Evolutionary conservation across 768 basidiomycete genomes (phyloP).

Genomic region (Peribolospora kevripleyi): DNA sequence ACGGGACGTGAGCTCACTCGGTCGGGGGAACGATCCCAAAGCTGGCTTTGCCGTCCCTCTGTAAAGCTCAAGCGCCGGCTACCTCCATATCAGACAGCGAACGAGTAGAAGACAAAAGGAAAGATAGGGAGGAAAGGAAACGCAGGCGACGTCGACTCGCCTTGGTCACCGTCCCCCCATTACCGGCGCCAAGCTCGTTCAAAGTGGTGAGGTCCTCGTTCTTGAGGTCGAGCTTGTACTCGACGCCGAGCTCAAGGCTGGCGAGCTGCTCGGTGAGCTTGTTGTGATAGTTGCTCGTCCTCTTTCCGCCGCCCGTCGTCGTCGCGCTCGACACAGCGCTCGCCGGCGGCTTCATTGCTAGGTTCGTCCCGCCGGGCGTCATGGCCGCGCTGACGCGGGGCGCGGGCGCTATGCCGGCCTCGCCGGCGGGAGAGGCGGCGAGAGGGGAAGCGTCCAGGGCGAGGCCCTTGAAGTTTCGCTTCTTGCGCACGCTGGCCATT

Average conservation of each 20-base stretch:
- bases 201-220: constrained; percentile 79
- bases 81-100: no score
- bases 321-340: not conserved
- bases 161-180: constrained; percentile 91
- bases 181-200: constrained; percentile 78
- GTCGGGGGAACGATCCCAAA: no score
- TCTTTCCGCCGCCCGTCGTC: no score
- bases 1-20: no score
- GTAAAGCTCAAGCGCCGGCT: no score
- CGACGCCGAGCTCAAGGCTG: constrained; percentile 50
- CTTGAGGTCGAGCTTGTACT: constrained; percentile 54
- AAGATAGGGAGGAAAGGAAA: no score
- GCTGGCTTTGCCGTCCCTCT: no score
- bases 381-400: not conserved
- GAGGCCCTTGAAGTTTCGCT: no score
- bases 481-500: no score
- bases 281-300: constrained; percentile 26
- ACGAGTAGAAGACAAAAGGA: no score
- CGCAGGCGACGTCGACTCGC: no score
- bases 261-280: constrained; percentile 63
- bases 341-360: constrained; percentile 1
- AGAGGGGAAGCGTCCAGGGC: no score
- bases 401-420: constrained; percentile 1
- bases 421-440: not conserved
- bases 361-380: constrained; percentile 2